Evolutionary conservation across 164 flowering plant species (phyloP).

Genomic region (Magnolia kwangsiensis): DNA sequence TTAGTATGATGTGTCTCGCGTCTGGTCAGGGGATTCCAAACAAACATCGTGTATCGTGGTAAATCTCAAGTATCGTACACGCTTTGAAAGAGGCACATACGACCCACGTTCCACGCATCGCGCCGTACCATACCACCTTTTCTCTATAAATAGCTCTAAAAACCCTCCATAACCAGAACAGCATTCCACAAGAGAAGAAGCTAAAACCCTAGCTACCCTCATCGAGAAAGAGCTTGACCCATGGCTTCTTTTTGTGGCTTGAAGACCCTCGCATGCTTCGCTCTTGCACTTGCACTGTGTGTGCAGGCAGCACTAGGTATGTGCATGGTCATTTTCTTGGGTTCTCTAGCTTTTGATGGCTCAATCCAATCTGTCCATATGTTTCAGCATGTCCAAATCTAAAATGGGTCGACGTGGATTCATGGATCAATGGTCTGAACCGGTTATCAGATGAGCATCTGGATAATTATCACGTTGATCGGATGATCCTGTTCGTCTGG

Average conservation of each 20-base stretch:
- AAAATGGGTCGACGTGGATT: not conserved
- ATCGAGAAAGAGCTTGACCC: not conserved
- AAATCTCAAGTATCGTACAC: no score
- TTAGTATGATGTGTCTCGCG: no score
- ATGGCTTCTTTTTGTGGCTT: constrained; percentile 6
- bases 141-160: not conserved
- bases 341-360: not conserved
- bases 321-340: not conserved
- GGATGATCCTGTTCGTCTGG: not conserved
- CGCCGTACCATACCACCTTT: not conserved
- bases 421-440: not conserved
- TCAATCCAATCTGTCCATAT: not conserved
- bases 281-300: not conserved
- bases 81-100: no score
- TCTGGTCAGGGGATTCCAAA: no score
- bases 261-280: not conserved
- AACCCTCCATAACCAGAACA: not conserved
- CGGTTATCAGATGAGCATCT: no score
- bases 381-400: not conserved
- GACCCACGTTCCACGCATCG: no score
- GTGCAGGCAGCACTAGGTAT: not conserved
- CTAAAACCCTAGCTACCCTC: not conserved
- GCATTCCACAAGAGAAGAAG: not conserved
- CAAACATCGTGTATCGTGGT: no score
- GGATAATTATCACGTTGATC: no score